Conservation (phyloP, 2,329 filamentous ascomycete species). For the Byssochlamys sp. region DNA sequence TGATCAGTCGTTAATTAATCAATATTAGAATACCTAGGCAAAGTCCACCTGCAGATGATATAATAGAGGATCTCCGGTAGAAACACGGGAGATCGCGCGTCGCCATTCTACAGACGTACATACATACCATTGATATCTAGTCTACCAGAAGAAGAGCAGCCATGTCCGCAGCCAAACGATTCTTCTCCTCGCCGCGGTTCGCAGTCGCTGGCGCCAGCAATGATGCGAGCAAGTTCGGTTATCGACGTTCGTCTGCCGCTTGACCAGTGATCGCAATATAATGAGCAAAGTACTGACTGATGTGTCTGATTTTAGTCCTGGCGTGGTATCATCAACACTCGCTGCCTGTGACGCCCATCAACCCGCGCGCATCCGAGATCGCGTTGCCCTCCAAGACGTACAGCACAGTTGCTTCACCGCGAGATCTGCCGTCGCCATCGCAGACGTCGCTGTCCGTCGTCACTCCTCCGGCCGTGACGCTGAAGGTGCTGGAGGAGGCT, state of each 20-base stretch:
- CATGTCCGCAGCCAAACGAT: slow-evolving; percentile 54
- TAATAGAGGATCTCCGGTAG: not conserved
- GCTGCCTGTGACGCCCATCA: slow-evolving; percentile 72
- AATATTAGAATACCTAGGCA: too few relatives aligned
- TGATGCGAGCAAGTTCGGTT: slow-evolving; percentile 74
- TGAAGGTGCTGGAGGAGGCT: slow-evolving; percentile 65
- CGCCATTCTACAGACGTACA: not conserved
- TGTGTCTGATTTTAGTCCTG: slow-evolving; percentile 53
- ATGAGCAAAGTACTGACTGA: not conserved
- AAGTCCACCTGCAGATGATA: not conserved
- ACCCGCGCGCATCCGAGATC: slow-evolving; percentile 60
- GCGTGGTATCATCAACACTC: slow-evolving; percentile 74
- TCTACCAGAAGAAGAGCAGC: not conserved
- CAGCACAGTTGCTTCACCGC: slow-evolving; percentile 56
- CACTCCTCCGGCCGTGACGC: slow-evolving; percentile 71
- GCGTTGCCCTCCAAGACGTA: slow-evolving; percentile 51
- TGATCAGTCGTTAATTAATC: not conserved
- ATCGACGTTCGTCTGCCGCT: slow-evolving; percentile 56
- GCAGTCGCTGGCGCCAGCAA: slow-evolving; percentile 85
- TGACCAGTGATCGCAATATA: not conserved
- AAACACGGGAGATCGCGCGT: not conserved
- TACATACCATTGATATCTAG: not conserved
- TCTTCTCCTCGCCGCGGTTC: slow-evolving; percentile 71
- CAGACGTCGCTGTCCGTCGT: slow-evolving; percentile 75
- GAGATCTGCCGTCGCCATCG: slow-evolving; percentile 54